A percentile compares a stretch with the other conserved stretches of the same genome.
Evolutionary conservation across 2,329 filamentous ascomycete species (phyloP).

Genomic region (Talaromyces atroroseus): DNA sequence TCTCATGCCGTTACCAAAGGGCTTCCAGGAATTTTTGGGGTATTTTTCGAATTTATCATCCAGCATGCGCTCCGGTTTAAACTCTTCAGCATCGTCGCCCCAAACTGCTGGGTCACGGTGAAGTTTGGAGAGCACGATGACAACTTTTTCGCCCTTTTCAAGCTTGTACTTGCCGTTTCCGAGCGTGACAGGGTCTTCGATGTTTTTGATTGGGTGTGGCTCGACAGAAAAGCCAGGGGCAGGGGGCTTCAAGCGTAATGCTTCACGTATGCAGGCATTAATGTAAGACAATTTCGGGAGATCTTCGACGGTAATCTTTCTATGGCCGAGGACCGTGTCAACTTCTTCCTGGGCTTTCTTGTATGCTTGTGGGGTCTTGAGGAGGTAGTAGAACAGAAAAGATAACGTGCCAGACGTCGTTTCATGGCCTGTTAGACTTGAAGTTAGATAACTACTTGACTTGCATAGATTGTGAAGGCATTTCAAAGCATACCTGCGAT

Average conservation of each 20-base stretch:
- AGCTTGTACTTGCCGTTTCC: slow-evolving; percentile 56
- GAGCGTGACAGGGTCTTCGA: slow-evolving; percentile 25
- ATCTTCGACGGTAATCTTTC: slow-evolving; percentile 55
- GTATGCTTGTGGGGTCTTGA: slow-evolving; percentile 58
- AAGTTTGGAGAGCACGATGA: slow-evolving; percentile 47
- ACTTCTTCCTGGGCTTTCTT: slow-evolving; percentile 62
- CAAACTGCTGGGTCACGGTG: slow-evolving; percentile 61
- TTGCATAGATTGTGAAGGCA: not conserved
- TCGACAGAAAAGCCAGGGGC: slow-evolving; percentile 51
- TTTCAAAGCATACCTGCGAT: slow-evolving; percentile 31
- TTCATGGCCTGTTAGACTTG: slow-evolving; percentile 51
- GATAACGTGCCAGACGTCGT: slow-evolving; percentile 65
- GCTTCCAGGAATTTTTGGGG: slow-evolving; percentile 50
- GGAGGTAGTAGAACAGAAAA: slow-evolving; percentile 59
- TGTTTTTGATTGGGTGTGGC: slow-evolving; percentile 39
- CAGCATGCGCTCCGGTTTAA: slow-evolving; percentile 66
- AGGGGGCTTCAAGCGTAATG: slow-evolving; percentile 56
- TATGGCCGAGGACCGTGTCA: slow-evolving; percentile 57
- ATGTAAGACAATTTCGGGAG: slow-evolving; percentile 58
- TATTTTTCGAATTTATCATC: slow-evolving; percentile 61
- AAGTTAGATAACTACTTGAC: not conserved
- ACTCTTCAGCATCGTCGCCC: slow-evolving; percentile 60
- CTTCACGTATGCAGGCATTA: slow-evolving; percentile 45
- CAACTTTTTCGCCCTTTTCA: slow-evolving; percentile 47
- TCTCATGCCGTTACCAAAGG: slow-evolving; percentile 67